Percentiles rank a stretch among this genome's conserved stretches.
Evolutionary conservation across 495 filamentous ascomycete genomes (phyloP).

Genomic region (Mycothermus thermophilus): DNA sequence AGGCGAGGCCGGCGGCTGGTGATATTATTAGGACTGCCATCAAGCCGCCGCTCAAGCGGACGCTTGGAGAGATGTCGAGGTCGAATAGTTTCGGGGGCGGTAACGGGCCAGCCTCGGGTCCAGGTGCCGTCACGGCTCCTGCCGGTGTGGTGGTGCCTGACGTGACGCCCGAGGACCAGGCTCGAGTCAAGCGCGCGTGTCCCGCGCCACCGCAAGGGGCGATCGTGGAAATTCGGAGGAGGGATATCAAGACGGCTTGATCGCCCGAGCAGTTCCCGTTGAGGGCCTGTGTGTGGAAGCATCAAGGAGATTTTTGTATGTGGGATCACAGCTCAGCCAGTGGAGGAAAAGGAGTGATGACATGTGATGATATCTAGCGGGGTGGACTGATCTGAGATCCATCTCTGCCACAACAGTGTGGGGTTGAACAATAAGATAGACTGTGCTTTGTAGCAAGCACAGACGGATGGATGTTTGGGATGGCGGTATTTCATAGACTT

Average conservation of each 20-base stretch:
- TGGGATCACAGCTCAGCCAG: no score
- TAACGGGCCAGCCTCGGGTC: slow-evolving; percentile 2
- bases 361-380: not conserved
- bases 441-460: not conserved
- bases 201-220: slow-evolving; percentile 3
- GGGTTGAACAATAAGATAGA: slow-evolving; percentile 1
- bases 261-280: not conserved
- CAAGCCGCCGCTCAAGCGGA: slow-evolving; percentile 30
- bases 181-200: slow-evolving; percentile 10
- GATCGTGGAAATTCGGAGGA: slow-evolving; percentile 5
- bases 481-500: slow-evolving; percentile 6
- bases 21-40: slow-evolving; percentile 33
- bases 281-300: no score
- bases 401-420: not conserved
- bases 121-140: not conserved
- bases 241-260: slow-evolving; percentile 9
- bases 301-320: no score
- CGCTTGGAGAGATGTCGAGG: slow-evolving; percentile 33
- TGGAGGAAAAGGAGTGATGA: not conserved
- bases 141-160: not conserved
- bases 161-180: slow-evolving; percentile 2
- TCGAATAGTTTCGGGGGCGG: slow-evolving; percentile 32
- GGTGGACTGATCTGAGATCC: not conserved
- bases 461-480: no score
- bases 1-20: slow-evolving; percentile 33